Conservation (phyloP, 305 asterid genomes). For the Fraxinus paxiana region DNA sequence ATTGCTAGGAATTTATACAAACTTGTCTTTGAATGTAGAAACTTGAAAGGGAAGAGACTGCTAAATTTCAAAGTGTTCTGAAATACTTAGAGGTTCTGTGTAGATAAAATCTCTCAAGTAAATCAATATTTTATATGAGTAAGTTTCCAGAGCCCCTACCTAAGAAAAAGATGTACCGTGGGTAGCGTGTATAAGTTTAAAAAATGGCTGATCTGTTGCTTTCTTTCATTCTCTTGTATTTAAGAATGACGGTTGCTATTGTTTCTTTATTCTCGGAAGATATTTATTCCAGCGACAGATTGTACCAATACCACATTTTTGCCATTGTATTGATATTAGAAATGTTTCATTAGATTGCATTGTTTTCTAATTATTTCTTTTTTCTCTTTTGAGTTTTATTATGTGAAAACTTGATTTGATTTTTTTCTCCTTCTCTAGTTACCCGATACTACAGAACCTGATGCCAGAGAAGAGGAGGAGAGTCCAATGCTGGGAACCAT, state of each 20-base stretch:
- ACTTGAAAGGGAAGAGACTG: neutral
- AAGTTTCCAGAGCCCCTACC: neutral
- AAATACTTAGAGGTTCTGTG: neutral
- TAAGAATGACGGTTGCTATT: neutral
- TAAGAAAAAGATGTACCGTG: neutral
- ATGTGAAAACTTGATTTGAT: conserved; percentile 25
- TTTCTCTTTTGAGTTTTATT: conserved; percentile 19
- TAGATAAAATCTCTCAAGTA: neutral
- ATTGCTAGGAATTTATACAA: conserved; percentile 11
- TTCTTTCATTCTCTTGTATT: neutral
- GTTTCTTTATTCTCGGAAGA: neutral
- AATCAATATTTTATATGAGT: neutral
- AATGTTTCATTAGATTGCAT: conserved; percentile 9
- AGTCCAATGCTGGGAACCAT: conserved; percentile 65
- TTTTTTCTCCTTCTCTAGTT: conserved; percentile 42
- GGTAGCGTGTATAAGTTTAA: neutral
- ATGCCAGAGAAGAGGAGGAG: conserved; percentile 67
- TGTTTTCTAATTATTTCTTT: conserved; percentile 10
- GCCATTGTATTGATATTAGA: conserved; percentile 8
- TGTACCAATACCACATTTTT: conserved; percentile 6
- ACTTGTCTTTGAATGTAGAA: neutral
- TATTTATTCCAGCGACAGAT: neutral
- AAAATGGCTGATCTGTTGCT: conserved; percentile 4
- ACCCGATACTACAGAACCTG: conserved; percentile 55
- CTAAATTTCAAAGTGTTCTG: neutral